Evolutionary conservation across 345 rosid species (phyloP), one percentile per base, ranked within the genome.

Genomic region (Garcia nutans): DNA sequence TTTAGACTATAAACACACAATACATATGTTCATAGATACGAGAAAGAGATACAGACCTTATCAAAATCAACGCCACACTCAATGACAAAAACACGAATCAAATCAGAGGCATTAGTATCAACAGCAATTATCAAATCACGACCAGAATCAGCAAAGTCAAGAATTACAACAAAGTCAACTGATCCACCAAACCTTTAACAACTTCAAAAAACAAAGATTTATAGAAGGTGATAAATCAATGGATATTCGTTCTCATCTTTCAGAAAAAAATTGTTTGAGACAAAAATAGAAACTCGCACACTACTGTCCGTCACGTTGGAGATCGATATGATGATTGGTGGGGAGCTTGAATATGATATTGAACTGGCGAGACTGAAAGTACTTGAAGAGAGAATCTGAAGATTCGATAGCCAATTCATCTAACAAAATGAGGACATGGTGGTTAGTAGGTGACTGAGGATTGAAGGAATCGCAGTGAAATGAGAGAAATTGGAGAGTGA

Each of bases 111-210:
- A 76, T 85, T 79, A 23, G 71, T 78, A 86, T 90, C 92, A 55
- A 81, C 92, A 47, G 90, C 89, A 19, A 90, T 17, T 55, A 90
- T 85, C 85, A 90, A 77, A 72, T 89, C 91, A 55, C 82, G 90
- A 74, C 92, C 95, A 8, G 90, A 87, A 85, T 90, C 95, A 71
- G 89, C 89, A 71, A 89, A 90, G 68, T 87, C 88, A 55, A 88
- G 80, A 65, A 89, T 84, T 6, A 85, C 83, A 31, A 69, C 69
- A 71, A 84, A 70, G 72, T 89, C 92, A 84, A 90, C 47, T 0
- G 85, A 79, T 22, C 95, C 92, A 26, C 92, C 95, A 74, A 86
- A 80, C 0, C 84, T 90, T 87, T 66, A 74, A 54, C 6, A n/a
- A 9, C 47, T 2, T 44, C 6, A 31, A 31, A 31, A 31, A 31